Evolutionary conservation across 2,329 filamentous ascomycete genomes (phyloP).

Genomic region (Pseudogymnoascus sp.): DNA sequence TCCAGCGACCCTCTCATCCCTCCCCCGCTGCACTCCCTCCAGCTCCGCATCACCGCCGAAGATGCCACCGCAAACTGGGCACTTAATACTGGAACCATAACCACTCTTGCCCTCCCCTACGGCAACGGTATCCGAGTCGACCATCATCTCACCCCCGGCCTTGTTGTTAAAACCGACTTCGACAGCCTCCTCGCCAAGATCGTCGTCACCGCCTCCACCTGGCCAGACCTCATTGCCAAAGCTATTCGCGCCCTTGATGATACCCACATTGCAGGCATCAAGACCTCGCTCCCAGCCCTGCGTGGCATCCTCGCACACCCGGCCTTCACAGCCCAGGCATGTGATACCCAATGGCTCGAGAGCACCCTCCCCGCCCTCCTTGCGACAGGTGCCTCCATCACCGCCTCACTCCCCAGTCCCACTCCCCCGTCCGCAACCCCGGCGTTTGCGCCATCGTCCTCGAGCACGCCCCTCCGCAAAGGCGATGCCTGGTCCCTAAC

Average conservation of each 20-base stretch:
- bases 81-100: constrained; percentile 51
- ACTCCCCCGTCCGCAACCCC: constrained; percentile 14
- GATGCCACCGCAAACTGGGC: constrained; percentile 38
- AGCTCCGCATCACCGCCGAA: constrained; percentile 37
- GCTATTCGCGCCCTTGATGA: constrained; percentile 47
- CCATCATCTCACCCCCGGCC: constrained; percentile 31
- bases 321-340: constrained; percentile 39
- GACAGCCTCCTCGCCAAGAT: constrained; percentile 40
- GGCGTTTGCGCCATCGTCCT: constrained; percentile 15
- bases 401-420: constrained; percentile 28
- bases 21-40: constrained; percentile 31
- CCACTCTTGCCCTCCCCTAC: constrained; percentile 42
- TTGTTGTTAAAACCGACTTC: constrained; percentile 38
- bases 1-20: constrained; percentile 27
- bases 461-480: constrained; percentile 43
- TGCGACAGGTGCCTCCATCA: constrained; percentile 25
- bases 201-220: constrained; percentile 38
- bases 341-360: constrained; percentile 52
- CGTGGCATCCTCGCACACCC: constrained; percentile 42
- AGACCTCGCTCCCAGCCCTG: constrained; percentile 48
- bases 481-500: constrained; percentile 50
- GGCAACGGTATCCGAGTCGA: constrained; percentile 46
- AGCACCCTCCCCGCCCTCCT: constrained; percentile 31
- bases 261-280: constrained; percentile 45
- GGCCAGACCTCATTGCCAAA: constrained; percentile 44